phyloP scores from a whole-genome alignment of 2,329 filamentous ascomycete genomes.

The Fusarium azukiicola region DNA sequence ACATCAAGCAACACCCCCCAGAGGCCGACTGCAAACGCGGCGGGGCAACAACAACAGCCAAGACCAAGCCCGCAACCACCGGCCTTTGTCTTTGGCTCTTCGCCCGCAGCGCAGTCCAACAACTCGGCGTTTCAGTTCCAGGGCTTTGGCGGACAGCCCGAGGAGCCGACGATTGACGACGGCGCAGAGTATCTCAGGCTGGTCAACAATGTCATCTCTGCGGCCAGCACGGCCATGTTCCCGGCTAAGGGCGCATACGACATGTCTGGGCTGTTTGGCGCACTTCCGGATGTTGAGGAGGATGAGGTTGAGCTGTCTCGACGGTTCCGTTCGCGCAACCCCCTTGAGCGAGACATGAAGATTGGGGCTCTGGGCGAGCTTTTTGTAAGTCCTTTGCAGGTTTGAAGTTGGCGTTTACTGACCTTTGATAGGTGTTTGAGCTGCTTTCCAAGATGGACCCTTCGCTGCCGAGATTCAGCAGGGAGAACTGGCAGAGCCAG shows the following conservation, averaged over 20 bases:
- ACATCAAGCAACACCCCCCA: background rate
- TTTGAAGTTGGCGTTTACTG: background rate
- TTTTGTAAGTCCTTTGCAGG: slow-evolving; percentile 26
- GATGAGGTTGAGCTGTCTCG: slow-evolving; percentile 25
- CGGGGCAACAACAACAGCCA: background rate
- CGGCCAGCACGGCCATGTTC: background rate
- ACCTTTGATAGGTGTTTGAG: slow-evolving; percentile 64
- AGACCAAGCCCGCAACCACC: slow-evolving; percentile 28
- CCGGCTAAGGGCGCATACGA: slow-evolving; percentile 11
- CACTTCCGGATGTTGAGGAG: slow-evolving; percentile 36
- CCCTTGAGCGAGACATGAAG: slow-evolving; percentile 42
- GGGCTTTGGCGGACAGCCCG: background rate
- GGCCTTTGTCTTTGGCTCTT: slow-evolving; percentile 46
- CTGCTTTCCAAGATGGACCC: slow-evolving; percentile 58
- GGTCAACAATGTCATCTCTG: slow-evolving; percentile 32
- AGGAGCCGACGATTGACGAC: slow-evolving; percentile 26
- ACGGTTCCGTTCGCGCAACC: slow-evolving; percentile 21
- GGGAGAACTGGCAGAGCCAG: slow-evolving; percentile 70
- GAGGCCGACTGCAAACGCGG: background rate
- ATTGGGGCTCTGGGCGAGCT: slow-evolving; percentile 49
- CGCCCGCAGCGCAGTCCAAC: slow-evolving; percentile 25
- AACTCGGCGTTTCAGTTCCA: slow-evolving; percentile 38
- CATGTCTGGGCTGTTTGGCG: slow-evolving; percentile 36
- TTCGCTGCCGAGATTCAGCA: slow-evolving; percentile 59
- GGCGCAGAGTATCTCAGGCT: slow-evolving; percentile 37